Conservation (phyloP, 2,329 filamentous ascomycete species). For the Drechmeria coniospora region DNA sequence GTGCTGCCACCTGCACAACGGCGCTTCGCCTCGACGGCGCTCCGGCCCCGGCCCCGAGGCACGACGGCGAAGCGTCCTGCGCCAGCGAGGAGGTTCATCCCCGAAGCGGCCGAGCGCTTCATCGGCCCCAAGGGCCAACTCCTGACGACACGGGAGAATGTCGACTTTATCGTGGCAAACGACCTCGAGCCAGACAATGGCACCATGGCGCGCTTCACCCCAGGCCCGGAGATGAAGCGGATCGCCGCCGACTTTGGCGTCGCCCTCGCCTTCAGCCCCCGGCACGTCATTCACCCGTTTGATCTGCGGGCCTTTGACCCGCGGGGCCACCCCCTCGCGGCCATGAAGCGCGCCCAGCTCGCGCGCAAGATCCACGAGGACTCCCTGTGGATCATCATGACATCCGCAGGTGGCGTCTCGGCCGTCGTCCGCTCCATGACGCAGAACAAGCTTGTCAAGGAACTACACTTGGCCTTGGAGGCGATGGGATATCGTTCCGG, state of each 20-base stretch:
- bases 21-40: slow-evolving; percentile 6
- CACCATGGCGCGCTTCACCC: slow-evolving; percentile 5
- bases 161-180: slow-evolving; percentile 12
- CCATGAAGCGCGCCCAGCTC: slow-evolving; percentile 12
- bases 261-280: slow-evolving; percentile 11
- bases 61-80: slow-evolving; percentile 1
- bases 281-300: slow-evolving; percentile 17
- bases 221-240: slow-evolving; percentile 3
- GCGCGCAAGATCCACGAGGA: slow-evolving; percentile 10
- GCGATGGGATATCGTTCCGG: slow-evolving; percentile 10
- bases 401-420: slow-evolving; percentile 3
- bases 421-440: slow-evolving; percentile 13
- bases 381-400: slow-evolving; percentile 18
- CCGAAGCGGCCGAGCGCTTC: slow-evolving; percentile 8
- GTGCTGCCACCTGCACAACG: slow-evolving; percentile 1
- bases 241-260: slow-evolving; percentile 9
- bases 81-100: slow-evolving; percentile 8
- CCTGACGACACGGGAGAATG: slow-evolving; percentile 13
- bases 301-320: slow-evolving; percentile 18
- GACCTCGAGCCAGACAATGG: slow-evolving; percentile 11
- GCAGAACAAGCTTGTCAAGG: slow-evolving; percentile 11
- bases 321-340: slow-evolving; percentile 16
- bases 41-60: background rate
- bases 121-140: slow-evolving; percentile 10
- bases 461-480: slow-evolving; percentile 13